Evolutionary conservation across 176 grass and related monocot species (phyloP).

Genomic region (Phyllostachys edulis): DNA sequence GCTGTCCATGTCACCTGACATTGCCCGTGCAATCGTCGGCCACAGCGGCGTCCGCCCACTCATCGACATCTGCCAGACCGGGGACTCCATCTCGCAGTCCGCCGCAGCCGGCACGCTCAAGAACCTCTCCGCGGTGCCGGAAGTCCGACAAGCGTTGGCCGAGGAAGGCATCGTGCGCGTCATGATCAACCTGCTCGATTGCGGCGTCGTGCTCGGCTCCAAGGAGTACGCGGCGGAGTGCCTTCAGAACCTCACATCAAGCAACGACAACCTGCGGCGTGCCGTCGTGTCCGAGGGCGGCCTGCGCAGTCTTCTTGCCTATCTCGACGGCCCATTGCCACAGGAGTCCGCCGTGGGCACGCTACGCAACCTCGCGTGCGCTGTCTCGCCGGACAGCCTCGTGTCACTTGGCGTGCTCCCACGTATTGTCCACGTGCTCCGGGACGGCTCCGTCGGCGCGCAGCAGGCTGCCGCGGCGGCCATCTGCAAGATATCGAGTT

Average conservation of each 20-base stretch:
- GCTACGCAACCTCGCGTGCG: constrained; percentile 70
- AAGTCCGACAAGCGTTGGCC: constrained; percentile 66
- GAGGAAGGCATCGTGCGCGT: constrained; percentile 88
- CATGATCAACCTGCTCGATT: constrained; percentile 81
- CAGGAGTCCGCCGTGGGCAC: constrained; percentile 74
- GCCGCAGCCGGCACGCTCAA: constrained; percentile 70
- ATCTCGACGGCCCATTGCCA: constrained; percentile 74
- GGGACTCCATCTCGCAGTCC: constrained; percentile 80
- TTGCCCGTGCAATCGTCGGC: constrained; percentile 66
- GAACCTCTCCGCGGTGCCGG: constrained; percentile 78
- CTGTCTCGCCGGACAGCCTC: constrained; percentile 60
- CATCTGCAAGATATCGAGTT: constrained; percentile 75
- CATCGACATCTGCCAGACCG: constrained; percentile 82
- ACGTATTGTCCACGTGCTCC: constrained; percentile 70
- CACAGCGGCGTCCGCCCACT: constrained; percentile 79
- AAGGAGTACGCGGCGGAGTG: constrained; percentile 97
- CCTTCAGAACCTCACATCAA: constrained; percentile 72
- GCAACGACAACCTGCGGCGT: constrained; percentile 70
- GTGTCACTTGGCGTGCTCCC: constrained; percentile 81
- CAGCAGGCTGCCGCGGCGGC: constrained; percentile 64
- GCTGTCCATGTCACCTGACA: constrained; percentile 73
- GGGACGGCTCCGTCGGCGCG: constrained; percentile 72
- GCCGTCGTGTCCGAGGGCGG: constrained; percentile 77
- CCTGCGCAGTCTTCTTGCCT: constrained; percentile 73
- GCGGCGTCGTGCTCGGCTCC: constrained; percentile 62